A percentile compares a stretch with the other conserved stretches of the same genome.
Evolutionary conservation across 2,329 filamentous ascomycete species (phyloP).

Genomic region (Venturia asperata): DNA sequence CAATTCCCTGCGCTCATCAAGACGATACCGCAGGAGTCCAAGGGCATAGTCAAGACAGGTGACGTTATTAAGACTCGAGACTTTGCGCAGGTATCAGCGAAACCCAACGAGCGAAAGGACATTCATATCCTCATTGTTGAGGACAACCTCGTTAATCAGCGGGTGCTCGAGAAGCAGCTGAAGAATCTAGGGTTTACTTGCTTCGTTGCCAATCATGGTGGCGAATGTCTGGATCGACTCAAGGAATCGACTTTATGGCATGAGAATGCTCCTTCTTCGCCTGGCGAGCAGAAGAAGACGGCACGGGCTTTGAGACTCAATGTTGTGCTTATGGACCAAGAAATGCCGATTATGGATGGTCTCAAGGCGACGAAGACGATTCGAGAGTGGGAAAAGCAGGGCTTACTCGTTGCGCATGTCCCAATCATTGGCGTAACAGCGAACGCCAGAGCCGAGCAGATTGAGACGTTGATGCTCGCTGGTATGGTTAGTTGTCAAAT

Average conservation of each 20-base stretch:
- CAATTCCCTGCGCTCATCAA: conserved; percentile 16
- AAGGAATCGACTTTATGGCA: conserved; percentile 39
- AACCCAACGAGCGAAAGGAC: conserved; percentile 21
- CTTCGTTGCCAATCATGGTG: conserved; percentile 44
- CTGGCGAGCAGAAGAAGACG: conserved; percentile 10
- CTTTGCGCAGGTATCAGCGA: conserved; percentile 25
- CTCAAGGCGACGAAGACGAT: conserved; percentile 33
- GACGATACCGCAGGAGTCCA: conserved; percentile 13
- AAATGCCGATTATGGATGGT: conserved; percentile 39
- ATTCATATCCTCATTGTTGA: conserved; percentile 20
- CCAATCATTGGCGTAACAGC: conserved; percentile 39
- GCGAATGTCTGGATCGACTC: conserved; percentile 41
- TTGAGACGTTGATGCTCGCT: conserved; percentile 31
- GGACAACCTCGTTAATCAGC: conserved; percentile 42
- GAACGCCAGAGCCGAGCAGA: conserved; percentile 36
- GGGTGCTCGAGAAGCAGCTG: conserved; percentile 44
- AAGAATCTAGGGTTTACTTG: conserved; percentile 42
- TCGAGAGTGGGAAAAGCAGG: conserved; percentile 31
- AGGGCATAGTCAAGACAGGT: not conserved
- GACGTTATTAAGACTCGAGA: conserved; percentile 28
- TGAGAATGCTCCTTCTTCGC: conserved; percentile 22
- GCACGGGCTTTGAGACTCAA: conserved; percentile 21
- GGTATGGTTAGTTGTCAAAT: conserved; percentile 29
- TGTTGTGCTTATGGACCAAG: conserved; percentile 31
- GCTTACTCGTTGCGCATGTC: conserved; percentile 30